phyloP scores from a whole-genome alignment of 2,329 filamentous ascomycete genomes.

The Penicillium italicum region DNA sequence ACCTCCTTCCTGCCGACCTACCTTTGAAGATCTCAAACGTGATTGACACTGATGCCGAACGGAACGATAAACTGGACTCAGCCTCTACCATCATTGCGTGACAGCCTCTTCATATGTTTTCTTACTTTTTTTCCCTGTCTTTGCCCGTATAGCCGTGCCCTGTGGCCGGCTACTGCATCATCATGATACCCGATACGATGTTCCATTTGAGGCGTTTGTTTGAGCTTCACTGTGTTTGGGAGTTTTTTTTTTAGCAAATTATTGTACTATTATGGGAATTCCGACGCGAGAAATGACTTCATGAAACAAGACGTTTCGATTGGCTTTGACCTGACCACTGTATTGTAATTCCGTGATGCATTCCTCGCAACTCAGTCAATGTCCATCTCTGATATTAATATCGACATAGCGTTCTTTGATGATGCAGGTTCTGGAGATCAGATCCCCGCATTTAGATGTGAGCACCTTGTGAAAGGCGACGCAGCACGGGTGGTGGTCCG shows the following conservation, averaged over 20 bases:
- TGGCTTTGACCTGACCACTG: background rate
- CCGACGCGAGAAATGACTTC: background rate
- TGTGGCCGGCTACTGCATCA: slow-evolving; percentile 8
- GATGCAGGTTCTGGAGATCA: background rate
- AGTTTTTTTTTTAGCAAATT: background rate
- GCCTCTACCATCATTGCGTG: slow-evolving; percentile 10
- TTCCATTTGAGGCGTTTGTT: slow-evolving; percentile 7
- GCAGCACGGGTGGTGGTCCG: background rate
- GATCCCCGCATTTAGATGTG: background rate
- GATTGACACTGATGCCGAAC: background rate
- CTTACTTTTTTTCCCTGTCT: background rate
- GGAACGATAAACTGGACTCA: slow-evolving; percentile 1
- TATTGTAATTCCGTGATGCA: background rate
- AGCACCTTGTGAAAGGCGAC: slow-evolving; percentile 5
- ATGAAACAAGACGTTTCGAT: background rate
- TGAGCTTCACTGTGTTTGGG: background rate
- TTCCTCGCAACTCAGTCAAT: background rate
- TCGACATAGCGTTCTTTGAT: background rate
- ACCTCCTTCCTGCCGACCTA: slow-evolving; percentile 2
- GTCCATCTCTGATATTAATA: background rate
- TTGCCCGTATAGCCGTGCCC: slow-evolving; percentile 1
- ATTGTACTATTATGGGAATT: background rate
- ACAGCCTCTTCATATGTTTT: background rate
- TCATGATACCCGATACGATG: slow-evolving; percentile 15
- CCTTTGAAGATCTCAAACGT: background rate